These are phyloP conservation scores for Chalciporus sp. DNA, from an alignment of 1,284 basidiomycete genomes.

Conservation along the genomic window DNA sequence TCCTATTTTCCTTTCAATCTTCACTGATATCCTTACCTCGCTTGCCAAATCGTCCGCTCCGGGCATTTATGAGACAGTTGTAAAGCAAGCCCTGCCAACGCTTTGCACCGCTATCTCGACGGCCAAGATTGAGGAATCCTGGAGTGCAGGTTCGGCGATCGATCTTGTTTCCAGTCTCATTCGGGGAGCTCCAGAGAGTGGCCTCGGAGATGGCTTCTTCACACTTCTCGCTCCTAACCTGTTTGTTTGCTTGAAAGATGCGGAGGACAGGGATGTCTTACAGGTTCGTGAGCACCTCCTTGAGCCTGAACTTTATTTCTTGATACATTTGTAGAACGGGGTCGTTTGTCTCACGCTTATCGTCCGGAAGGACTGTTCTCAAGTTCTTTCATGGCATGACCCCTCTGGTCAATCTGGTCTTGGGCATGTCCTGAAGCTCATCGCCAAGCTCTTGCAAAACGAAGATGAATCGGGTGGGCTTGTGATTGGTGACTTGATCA, in stretches of 20 bases:
- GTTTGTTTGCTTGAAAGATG: conserved; percentile 65
- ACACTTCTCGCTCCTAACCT: conserved; percentile 71
- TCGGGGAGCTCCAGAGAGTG: conserved; percentile 61
- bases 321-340: conserved; percentile 60
- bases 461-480: conserved; percentile 89
- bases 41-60: conserved; percentile 62
- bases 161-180: conserved; percentile 78
- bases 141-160: conserved; percentile 76
- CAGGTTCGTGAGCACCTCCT: conserved; percentile 53
- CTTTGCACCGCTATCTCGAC: conserved; percentile 67
- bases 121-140: conserved; percentile 64
- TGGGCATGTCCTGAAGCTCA: conserved; percentile 69
- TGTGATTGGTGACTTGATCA: conserved; percentile 91
- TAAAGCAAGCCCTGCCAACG: conserved; percentile 72
- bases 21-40: conserved; percentile 80
- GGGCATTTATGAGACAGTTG: conserved; percentile 71
- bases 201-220: conserved; percentile 80
- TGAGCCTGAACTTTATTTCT: neutral
- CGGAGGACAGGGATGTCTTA: conserved; percentile 83
- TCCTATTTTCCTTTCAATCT: conserved; percentile 85
- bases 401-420: conserved; percentile 71
- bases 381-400: conserved; percentile 78
- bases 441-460: conserved; percentile 76
- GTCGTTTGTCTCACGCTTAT: conserved; percentile 82
- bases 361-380: conserved; percentile 84